Percentiles rank a stretch among this genome's conserved stretches.
phyloP scores from a whole-genome alignment of 108 stramenopile species.

The Skeletonema tropicum region DNA sequence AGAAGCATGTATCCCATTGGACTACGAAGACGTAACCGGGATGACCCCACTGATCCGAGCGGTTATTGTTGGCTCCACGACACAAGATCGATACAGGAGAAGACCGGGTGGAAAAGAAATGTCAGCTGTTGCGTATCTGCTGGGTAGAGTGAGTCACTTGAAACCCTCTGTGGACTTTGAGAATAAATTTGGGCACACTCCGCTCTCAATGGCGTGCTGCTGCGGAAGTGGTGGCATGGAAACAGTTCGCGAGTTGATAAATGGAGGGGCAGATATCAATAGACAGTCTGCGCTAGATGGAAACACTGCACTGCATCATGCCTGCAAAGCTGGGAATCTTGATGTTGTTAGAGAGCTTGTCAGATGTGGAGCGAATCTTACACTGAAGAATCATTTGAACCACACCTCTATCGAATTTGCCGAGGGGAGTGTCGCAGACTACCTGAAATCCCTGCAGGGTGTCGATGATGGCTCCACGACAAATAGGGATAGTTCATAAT shows the following conservation, averaged over 20 bases:
- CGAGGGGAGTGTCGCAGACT: too few relatives aligned
- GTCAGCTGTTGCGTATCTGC: slow-evolving; percentile 37
- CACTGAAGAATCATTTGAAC: too few relatives aligned
- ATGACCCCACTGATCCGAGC: slow-evolving; percentile 50
- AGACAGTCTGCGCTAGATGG: slow-evolving; percentile 12
- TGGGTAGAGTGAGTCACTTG: slow-evolving; percentile 35
- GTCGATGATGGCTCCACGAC: too few relatives aligned
- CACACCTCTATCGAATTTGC: too few relatives aligned
- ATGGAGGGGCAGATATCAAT: slow-evolving; percentile 43
- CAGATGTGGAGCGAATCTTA: too few relatives aligned
- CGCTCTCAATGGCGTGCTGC: slow-evolving; percentile 31
- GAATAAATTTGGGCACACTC: slow-evolving; percentile 39
- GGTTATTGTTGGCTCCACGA: slow-evolving; percentile 19
- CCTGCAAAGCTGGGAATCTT: slow-evolving; percentile 32
- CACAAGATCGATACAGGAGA: slow-evolving; percentile 11
- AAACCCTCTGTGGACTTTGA: slow-evolving; percentile 44
- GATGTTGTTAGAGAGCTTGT: slow-evolving; percentile 13
- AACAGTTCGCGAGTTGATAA: slow-evolving; percentile 32
- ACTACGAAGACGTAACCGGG: slow-evolving; percentile 27
- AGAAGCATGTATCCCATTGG: slow-evolving; percentile 27
- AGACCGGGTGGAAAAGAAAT: slow-evolving; percentile 13
- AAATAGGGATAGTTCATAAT: too few relatives aligned
- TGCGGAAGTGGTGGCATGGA: slow-evolving; percentile 12
- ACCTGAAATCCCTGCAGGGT: too few relatives aligned
- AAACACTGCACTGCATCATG: slow-evolving; percentile 31